These are phyloP conservation scores for Phytophthora boehmeriae DNA, from an alignment of 352 stramenopile genomes.

Conservation along the genomic window DNA sequence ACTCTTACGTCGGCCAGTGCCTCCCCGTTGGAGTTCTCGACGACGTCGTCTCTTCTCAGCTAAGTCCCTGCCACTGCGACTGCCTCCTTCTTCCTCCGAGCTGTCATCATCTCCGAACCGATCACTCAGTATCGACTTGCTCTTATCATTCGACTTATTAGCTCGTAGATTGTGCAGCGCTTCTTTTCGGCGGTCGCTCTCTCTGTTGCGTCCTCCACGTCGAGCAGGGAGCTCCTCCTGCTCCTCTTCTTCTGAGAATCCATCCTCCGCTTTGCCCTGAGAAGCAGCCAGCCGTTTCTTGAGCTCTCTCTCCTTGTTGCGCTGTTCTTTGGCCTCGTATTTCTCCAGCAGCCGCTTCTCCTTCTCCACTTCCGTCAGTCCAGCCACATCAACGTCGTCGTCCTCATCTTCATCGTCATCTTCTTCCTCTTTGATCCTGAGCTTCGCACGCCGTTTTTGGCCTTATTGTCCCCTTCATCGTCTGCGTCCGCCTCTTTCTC, in stretches of 20 bases:
- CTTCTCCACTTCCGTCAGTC: conserved; percentile 88
- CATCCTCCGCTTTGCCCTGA: conserved; percentile 50
- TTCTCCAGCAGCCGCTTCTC: conserved; percentile 87
- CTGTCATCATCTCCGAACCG: conserved; percentile 68
- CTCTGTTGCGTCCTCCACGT: conserved; percentile 59
- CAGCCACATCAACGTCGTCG: conserved; percentile 65
- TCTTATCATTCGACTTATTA: conserved; percentile 79
- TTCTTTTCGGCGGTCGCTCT: conserved; percentile 81
- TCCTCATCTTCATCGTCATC: conserved; percentile 59
- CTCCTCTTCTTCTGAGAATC: conserved; percentile 42
- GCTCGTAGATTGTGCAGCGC: conserved; percentile 79
- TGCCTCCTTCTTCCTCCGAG: conserved; percentile 49
- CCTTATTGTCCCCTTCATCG: conserved; percentile 47
- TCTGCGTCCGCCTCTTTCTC: conserved; percentile 66
- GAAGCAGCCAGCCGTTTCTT: conserved; percentile 79
- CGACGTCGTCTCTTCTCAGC: conserved; percentile 79
- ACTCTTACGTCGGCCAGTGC: conserved; percentile 29
- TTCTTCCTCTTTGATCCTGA: conserved; percentile 41
- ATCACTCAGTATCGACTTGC: conserved; percentile 80
- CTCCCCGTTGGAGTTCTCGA: conserved; percentile 66
- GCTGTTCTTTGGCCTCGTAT: conserved; percentile 84
- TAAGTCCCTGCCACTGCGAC: conserved; percentile 54
- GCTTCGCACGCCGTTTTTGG: conserved; percentile 38
- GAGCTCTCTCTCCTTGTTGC: conserved; percentile 82
- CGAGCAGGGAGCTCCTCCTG: conserved; percentile 52